Conservation (phyloP, 768 basidiomycete species). For the Boletus bicolor region DNA sequence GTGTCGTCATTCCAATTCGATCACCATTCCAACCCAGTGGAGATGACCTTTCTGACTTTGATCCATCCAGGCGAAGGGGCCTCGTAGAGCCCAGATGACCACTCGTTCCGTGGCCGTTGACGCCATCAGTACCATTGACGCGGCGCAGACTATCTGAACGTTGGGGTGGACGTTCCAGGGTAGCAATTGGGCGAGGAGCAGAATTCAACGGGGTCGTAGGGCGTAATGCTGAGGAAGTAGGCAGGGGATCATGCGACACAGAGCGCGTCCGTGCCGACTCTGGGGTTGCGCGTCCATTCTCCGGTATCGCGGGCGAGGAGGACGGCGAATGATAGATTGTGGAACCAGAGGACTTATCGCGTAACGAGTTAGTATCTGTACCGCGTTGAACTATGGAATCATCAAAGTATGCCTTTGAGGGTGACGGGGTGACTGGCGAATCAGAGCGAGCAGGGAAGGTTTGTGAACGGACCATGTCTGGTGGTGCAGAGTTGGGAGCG, state of each 20-base stretch:
- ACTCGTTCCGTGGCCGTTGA: slow-evolving; percentile 1
- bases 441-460: slow-evolving; percentile 26
- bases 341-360: slow-evolving; percentile 27
- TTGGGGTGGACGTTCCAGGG: slow-evolving; percentile 35
- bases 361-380: slow-evolving; percentile 27
- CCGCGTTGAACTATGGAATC: slow-evolving; percentile 11
- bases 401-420: slow-evolving; percentile 16
- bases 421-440: slow-evolving; percentile 22
- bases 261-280: slow-evolving; percentile 43
- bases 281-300: slow-evolving; percentile 33
- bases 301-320: slow-evolving; percentile 36
- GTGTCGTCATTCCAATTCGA: slow-evolving; percentile 24
- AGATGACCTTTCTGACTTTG: slow-evolving; percentile 20
- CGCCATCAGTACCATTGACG: slow-evolving; percentile 7
- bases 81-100: slow-evolving; percentile 6
- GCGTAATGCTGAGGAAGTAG: background rate
- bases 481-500: slow-evolving; percentile 13
- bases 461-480: slow-evolving; percentile 32
- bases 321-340: slow-evolving; percentile 36
- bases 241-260: slow-evolving; percentile 30
- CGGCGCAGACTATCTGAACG: slow-evolving; percentile 32
- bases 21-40: slow-evolving; percentile 22
- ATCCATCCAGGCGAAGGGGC: slow-evolving; percentile 17
- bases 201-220: slow-evolving; percentile 18
- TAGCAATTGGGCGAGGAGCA: slow-evolving; percentile 25